Conservation (phyloP, 2,329 filamentous ascomycete species). For the Sclerotinia glacialis region DNA sequence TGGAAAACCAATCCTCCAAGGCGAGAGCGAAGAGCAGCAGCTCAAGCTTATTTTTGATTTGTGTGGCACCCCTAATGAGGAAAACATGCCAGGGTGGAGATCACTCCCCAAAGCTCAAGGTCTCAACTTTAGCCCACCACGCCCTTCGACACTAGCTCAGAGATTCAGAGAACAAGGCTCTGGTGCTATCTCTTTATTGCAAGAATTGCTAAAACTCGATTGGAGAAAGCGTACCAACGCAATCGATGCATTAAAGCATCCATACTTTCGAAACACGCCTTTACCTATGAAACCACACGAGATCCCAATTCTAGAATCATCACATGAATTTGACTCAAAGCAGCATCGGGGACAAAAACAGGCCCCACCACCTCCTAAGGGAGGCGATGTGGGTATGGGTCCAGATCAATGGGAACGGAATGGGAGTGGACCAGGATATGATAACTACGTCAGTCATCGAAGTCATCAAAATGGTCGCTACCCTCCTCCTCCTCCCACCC, state of each 20-base stretch:
- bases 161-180: constrained; percentile 73
- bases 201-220: constrained; percentile 81
- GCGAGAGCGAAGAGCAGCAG: constrained; percentile 85
- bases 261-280: constrained; percentile 81
- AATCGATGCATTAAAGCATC: constrained; percentile 86
- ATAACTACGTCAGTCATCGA: constrained; percentile 33
- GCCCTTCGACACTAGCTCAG: constrained; percentile 64
- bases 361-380: constrained; percentile 82
- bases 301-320: constrained; percentile 89
- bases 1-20: constrained; percentile 86
- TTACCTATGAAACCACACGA: constrained; percentile 79
- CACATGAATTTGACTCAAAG: constrained; percentile 91
- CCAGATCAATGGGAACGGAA: constrained; percentile 44
- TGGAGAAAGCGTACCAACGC: constrained; percentile 89
- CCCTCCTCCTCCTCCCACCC: constrained; percentile 29
- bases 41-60: constrained; percentile 92
- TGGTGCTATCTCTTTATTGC: constrained; percentile 73
- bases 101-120: constrained; percentile 77
- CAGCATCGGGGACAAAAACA: constrained; percentile 86
- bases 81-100: constrained; percentile 90
- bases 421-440: constrained; percentile 32
- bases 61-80: constrained; percentile 83
- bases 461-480: constrained; percentile 18
- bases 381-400: constrained; percentile 79
- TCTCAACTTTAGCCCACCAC: constrained; percentile 56